Evolutionary conservation across 352 stramenopile genomes (phyloP).

Genomic region (Phytophthora brassicae): DNA sequence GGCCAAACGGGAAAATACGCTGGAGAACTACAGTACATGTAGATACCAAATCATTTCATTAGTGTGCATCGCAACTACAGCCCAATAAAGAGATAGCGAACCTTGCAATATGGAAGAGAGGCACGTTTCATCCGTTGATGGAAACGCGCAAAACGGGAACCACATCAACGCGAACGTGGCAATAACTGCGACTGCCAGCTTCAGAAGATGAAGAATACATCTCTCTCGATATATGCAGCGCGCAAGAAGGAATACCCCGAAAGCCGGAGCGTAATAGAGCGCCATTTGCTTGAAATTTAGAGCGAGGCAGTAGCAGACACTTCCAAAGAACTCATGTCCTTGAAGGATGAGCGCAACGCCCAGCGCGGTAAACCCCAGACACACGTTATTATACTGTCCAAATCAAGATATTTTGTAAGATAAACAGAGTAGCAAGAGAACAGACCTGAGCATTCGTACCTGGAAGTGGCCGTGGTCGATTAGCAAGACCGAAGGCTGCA

Average conservation of each 20-base stretch:
- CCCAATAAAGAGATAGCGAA: slow-evolving; percentile 9
- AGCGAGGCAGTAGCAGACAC: slow-evolving; percentile 90
- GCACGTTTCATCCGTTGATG: slow-evolving; percentile 46
- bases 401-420: neutral
- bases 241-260: slow-evolving; percentile 93
- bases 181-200: slow-evolving; percentile 88
- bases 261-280: slow-evolving; percentile 96
- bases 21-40: slow-evolving; percentile 91
- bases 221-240: slow-evolving; percentile 73
- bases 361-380: slow-evolving; percentile 90
- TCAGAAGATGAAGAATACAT: slow-evolving; percentile 57
- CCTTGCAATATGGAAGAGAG: slow-evolving; percentile 69
- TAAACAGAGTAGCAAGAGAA: neutral
- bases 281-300: slow-evolving; percentile 99
- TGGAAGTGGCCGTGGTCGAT: slow-evolving; percentile 99
- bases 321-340: slow-evolving; percentile 80
- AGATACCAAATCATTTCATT: neutral
- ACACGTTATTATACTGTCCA: slow-evolving; percentile 95
- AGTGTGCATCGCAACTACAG: neutral
- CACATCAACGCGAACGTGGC: slow-evolving; percentile 90
- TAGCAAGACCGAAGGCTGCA: slow-evolving; percentile 91
- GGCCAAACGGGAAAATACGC: slow-evolving; percentile 95
- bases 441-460: slow-evolving; percentile 29
- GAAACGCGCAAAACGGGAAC: slow-evolving; percentile 86
- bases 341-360: slow-evolving; percentile 69